Conservation (phyloP, 2,329 filamentous ascomycete genomes). For the Ampelomyces quisqualis region DNA sequence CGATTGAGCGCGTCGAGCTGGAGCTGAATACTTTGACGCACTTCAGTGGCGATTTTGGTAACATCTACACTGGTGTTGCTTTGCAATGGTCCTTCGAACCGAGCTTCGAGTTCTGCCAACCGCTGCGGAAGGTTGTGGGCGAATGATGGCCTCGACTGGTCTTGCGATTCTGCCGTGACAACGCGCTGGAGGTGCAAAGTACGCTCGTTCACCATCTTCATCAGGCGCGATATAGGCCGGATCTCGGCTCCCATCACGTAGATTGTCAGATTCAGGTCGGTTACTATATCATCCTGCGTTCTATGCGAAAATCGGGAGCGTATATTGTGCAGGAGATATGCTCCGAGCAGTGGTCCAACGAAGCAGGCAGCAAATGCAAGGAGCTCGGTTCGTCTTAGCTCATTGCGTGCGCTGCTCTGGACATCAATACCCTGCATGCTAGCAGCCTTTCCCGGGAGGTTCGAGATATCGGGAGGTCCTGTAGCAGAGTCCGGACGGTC, state of each 20-base stretch:
- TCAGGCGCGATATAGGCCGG: constrained; percentile 75
- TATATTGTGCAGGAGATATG: constrained; percentile 79
- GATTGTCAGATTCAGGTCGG: constrained; percentile 88
- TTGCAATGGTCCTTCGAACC: constrained; percentile 49
- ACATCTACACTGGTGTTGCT: constrained; percentile 42
- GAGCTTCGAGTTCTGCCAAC: constrained; percentile 68
- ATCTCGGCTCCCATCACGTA: constrained; percentile 87
- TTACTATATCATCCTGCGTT: constrained; percentile 70
- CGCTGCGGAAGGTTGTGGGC: constrained; percentile 56
- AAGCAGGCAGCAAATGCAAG: constrained; percentile 78
- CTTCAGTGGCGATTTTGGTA: constrained; percentile 52
- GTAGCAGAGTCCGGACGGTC: constrained; percentile 13
- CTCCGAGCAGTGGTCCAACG: constrained; percentile 72
- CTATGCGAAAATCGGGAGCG: constrained; percentile 80
- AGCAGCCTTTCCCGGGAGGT: constrained; percentile 5
- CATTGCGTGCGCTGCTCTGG: constrained; percentile 52
- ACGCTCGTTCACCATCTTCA: constrained; percentile 75
- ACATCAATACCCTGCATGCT: constrained; percentile 13
- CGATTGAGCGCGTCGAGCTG: constrained; percentile 87
- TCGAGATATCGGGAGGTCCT: constrained; percentile 13
- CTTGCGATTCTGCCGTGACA: constrained; percentile 48
- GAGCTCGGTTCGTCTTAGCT: constrained; percentile 74
- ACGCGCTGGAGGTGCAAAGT: constrained; percentile 80
- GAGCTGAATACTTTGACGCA: constrained; percentile 68
- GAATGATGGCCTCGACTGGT: constrained; percentile 18